Base-by-base conservation (phyloP, 2,329 filamentous ascomycete genomes). In the Penicillium sp. region DNA sequence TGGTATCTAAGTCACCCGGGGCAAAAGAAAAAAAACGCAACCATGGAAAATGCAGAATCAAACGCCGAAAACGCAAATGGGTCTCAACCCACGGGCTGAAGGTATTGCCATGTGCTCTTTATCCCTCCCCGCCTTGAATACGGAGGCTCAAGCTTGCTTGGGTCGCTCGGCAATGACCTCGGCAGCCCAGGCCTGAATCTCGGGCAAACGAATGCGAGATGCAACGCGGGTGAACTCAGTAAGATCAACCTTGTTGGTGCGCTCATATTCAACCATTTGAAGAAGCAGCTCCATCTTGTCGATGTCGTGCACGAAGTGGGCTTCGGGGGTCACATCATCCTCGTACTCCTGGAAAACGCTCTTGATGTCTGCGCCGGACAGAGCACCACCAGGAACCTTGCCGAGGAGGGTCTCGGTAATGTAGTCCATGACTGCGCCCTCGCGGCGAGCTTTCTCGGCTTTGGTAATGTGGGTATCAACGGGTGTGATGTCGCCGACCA, bases 211-310 rank as follows among this genome's bases (percentile, higher is more conserved):
- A 62, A 97, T 88, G 64, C 84, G 85, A 44, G 78, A 81, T 8
- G 89, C 84, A 2, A 97, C 94, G 69, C 89, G 88, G 0, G 86
- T 83, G 64, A 99, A 97, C 77, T 99, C 94, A 49, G 88, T 85
- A 47, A 99, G 77, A 72, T 97, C 91, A 38, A 91, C 73, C 59
- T 86, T 76, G 47, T 85, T 80, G 11, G 81, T 77, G 66, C 89
- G 87, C 83, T 99, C 94, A 69, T 99, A 99, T 75, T 99, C 94
- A 29, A 96, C 79, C 90, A 97, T 97, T 79, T 99, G 94, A 68
- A 96, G 78, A 57, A 99, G 77, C 61, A 99, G 79, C 78, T 99
- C 94, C 73, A 99, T 86, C 86, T 97, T 97, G 77, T 99, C 94
- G 55, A 99, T 85, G 72, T 99, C 94, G 72, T 99, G 94, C 42